Percentiles rank a stretch among this genome's conserved stretches.
phyloP scores from a whole-genome alignment of 2,329 filamentous ascomycete species.

The Penicillium glabrum region DNA sequence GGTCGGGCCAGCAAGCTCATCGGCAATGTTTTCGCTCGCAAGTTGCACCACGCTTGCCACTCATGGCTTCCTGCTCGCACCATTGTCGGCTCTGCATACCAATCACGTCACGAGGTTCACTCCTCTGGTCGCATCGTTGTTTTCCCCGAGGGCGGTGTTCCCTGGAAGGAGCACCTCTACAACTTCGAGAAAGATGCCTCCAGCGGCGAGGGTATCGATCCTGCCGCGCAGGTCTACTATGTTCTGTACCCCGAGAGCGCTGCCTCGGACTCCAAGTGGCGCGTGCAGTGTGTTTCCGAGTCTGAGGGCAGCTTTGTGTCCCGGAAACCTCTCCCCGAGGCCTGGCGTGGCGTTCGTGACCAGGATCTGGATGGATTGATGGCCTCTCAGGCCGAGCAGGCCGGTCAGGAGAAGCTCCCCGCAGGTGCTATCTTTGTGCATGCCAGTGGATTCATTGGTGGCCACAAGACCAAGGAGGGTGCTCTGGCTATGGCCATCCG shows the following conservation, averaged over 20 bases:
- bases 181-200: conserved; percentile 67
- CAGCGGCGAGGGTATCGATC: conserved; percentile 33
- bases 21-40: conserved; percentile 82
- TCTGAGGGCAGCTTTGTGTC: conserved; percentile 85
- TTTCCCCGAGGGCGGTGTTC: conserved; percentile 71
- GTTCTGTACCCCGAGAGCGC: conserved; percentile 88
- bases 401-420: conserved; percentile 38
- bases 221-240: conserved; percentile 68
- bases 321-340: conserved; percentile 84
- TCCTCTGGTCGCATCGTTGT: conserved; percentile 77
- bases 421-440: conserved; percentile 84
- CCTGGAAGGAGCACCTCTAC: conserved; percentile 97
- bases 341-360: conserved; percentile 89
- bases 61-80: conserved; percentile 87
- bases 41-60: conserved; percentile 70
- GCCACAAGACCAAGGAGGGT: conserved; percentile 88
- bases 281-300: conserved; percentile 87
- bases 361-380: conserved; percentile 70
- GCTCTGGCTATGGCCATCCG: conserved; percentile 74
- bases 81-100: conserved; percentile 74
- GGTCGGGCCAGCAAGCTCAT: conserved; percentile 74
- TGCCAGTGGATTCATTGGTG: conserved; percentile 92
- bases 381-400: conserved; percentile 39
- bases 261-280: conserved; percentile 77
- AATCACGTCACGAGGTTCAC: conserved; percentile 66